Evolutionary conservation across 257 asterid genomes (phyloP).

Genomic region (Primulina huaijiensis): DNA sequence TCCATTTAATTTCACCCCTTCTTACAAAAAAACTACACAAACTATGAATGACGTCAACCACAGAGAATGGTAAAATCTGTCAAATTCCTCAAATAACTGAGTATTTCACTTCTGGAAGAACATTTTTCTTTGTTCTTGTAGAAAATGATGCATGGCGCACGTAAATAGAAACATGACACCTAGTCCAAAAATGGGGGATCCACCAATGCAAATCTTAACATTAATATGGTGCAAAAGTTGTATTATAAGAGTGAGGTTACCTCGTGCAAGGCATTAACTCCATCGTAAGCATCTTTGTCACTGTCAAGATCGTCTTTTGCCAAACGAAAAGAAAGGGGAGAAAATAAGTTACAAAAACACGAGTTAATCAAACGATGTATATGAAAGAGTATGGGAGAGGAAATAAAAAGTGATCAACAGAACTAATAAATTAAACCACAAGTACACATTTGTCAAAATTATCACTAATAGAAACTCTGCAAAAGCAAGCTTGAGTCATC

Average conservation of each 20-base stretch:
- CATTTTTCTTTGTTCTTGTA: constrained; percentile 1
- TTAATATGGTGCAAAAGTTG: constrained; percentile 10
- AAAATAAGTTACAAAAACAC: neutral
- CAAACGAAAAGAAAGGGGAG: constrained; percentile 18
- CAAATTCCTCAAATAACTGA: neutral
- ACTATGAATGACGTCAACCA: constrained; percentile 5
- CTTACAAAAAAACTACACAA: constrained; percentile 7
- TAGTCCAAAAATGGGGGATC: constrained; percentile 8
- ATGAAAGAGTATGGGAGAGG: neutral
- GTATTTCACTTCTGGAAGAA: constrained; percentile 1
- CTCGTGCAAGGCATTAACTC: constrained; percentile 27
- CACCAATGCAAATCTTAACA: neutral
- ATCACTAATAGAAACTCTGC: neutral
- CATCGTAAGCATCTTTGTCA: constrained; percentile 26
- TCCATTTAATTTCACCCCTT: neutral
- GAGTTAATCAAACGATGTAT: constrained; percentile 10
- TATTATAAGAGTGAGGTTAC: constrained; percentile 30
- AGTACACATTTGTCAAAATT: constrained; percentile 12
- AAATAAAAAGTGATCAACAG: neutral
- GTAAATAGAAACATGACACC: neutral
- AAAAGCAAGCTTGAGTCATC: constrained; percentile 4
- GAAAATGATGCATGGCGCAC: neutral
- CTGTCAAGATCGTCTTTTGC: constrained; percentile 45
- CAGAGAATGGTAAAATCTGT: neutral
- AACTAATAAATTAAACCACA: constrained; percentile 5